These are phyloP conservation scores for Tolypocladium guangdongense DNA, from an alignment of 2,329 filamentous ascomycete genomes.

Conservation along the genomic window DNA sequence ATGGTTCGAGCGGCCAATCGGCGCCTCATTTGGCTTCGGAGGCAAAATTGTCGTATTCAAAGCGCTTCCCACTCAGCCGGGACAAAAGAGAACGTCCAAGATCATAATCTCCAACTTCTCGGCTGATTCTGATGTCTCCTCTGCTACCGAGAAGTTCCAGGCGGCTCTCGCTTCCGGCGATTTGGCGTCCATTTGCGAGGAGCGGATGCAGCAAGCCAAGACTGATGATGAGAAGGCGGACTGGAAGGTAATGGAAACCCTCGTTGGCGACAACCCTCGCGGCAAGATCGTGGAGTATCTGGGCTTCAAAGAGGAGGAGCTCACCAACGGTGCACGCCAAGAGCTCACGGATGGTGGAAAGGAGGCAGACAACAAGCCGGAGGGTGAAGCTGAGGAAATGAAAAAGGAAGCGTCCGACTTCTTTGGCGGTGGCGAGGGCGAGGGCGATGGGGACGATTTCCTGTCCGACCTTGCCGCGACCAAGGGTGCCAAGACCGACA, in stretches of 20 bases:
- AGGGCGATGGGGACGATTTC: slow-evolving; percentile 74
- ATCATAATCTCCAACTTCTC: slow-evolving; percentile 81
- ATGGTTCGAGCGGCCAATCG: slow-evolving; percentile 78
- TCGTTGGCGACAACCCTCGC: slow-evolving; percentile 77
- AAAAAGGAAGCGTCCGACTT: slow-evolving; percentile 65
- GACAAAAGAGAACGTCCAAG: slow-evolving; percentile 60
- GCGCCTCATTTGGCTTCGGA: slow-evolving; percentile 89
- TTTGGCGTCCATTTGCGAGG: slow-evolving; percentile 66
- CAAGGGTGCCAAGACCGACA: slow-evolving; percentile 86
- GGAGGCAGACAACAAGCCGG: slow-evolving; percentile 19
- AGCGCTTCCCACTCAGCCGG: slow-evolving; percentile 44
- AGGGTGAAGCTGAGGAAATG: slow-evolving; percentile 25
- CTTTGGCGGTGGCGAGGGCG: slow-evolving; percentile 57
- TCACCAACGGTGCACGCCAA: slow-evolving; percentile 35
- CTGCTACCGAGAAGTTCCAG: slow-evolving; percentile 79
- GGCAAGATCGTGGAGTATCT: slow-evolving; percentile 80
- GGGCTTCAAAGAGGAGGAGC: slow-evolving; percentile 62
- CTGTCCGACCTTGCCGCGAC: slow-evolving; percentile 73
- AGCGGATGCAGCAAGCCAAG: slow-evolving; percentile 62
- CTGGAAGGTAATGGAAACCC: slow-evolving; percentile 86
- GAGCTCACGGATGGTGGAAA: slow-evolving; percentile 14
- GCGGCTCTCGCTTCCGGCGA: slow-evolving; percentile 68
- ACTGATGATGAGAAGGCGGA: slow-evolving; percentile 90
- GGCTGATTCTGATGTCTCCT: slow-evolving; percentile 75
- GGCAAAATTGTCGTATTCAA: slow-evolving; percentile 78